Percentiles rank a stretch among this genome's conserved stretches.
These are phyloP conservation scores for Ulmus americana DNA, from an alignment of 331 rosid genomes.

Conservation along the genomic window DNA sequence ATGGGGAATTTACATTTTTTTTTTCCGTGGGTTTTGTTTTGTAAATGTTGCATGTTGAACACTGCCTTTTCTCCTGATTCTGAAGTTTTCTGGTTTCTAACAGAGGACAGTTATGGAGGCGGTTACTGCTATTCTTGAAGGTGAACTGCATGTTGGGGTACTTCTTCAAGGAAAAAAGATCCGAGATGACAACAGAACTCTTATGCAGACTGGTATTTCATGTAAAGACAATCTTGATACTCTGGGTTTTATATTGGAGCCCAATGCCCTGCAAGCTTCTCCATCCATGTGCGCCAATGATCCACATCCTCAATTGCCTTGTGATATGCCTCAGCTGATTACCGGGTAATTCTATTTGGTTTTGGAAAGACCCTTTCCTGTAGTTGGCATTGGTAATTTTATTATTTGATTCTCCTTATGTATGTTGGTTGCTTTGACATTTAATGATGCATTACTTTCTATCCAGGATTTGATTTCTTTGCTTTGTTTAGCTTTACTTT, in stretches of 20 bases:
- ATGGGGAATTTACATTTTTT: neutral
- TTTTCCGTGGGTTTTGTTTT: neutral
- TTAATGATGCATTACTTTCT: neutral
- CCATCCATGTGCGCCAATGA: constrained; percentile 33
- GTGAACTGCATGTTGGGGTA: constrained; percentile 58
- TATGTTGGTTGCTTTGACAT: neutral
- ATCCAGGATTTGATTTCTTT: neutral
- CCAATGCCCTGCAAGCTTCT: constrained; percentile 35
- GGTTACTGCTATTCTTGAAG: constrained; percentile 54
- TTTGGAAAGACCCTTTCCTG: constrained; percentile 11
- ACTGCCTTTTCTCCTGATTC: constrained; percentile 3
- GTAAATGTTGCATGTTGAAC: constrained; percentile 1
- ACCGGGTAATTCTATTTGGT: constrained; percentile 37
- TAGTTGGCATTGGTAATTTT: constrained; percentile 1
- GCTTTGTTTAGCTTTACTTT: neutral
- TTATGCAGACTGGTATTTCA: constrained; percentile 59
- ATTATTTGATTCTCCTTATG: neutral
- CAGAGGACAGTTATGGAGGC: constrained; percentile 73
- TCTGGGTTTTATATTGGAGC: constrained; percentile 61
- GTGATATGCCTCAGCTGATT: constrained; percentile 28
- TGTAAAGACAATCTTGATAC: constrained; percentile 50
- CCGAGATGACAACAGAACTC: constrained; percentile 61
- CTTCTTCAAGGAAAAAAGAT: constrained; percentile 56
- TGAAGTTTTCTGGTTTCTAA: neutral
- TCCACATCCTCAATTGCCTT: constrained; percentile 32